These are phyloP conservation scores for Bauhinia variegata DNA, from an alignment of 306 rosid species.

Conservation along the genomic window DNA sequence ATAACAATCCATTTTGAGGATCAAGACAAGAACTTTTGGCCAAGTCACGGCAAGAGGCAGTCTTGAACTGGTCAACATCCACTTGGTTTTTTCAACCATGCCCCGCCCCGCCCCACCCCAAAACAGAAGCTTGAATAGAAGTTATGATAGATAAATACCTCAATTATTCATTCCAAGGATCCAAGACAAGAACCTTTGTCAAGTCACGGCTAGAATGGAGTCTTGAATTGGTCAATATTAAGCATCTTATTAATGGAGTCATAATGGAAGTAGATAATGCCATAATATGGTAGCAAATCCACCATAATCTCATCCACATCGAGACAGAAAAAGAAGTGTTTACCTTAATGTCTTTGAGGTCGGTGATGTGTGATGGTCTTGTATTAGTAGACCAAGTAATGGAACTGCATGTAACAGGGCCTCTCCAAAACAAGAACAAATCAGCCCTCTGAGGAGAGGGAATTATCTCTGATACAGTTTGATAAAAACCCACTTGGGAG, in stretches of 20 bases:
- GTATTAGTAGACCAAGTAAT: constrained; percentile 75
- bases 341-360: constrained; percentile 77
- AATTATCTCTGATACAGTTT: constrained; percentile 55
- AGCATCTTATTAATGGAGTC: constrained; percentile 87
- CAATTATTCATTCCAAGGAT: constrained; percentile 33
- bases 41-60: constrained; percentile 60
- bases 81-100: too few species aligned
- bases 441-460: constrained; percentile 60
- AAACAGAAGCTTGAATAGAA: background rate
- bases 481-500: constrained; percentile 86
- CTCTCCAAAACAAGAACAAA: constrained; percentile 61
- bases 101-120: too few species aligned
- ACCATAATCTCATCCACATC: constrained; percentile 86
- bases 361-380: constrained; percentile 63
- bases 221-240: constrained; percentile 67
- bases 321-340: constrained; percentile 70
- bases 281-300: constrained; percentile 83
- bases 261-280: constrained; percentile 80
- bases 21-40: constrained; percentile 34
- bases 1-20: constrained; percentile 36
- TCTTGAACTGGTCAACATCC: constrained; percentile 67
- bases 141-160: constrained; percentile 40
- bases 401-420: constrained; percentile 75
- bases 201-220: constrained; percentile 65
- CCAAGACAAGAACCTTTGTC: constrained; percentile 35